A percentile compares a stretch with the other conserved stretches of the same genome.
phyloP scores from a whole-genome alignment of 2,329 filamentous ascomycete genomes.

The Tympanopsis confertula region DNA sequence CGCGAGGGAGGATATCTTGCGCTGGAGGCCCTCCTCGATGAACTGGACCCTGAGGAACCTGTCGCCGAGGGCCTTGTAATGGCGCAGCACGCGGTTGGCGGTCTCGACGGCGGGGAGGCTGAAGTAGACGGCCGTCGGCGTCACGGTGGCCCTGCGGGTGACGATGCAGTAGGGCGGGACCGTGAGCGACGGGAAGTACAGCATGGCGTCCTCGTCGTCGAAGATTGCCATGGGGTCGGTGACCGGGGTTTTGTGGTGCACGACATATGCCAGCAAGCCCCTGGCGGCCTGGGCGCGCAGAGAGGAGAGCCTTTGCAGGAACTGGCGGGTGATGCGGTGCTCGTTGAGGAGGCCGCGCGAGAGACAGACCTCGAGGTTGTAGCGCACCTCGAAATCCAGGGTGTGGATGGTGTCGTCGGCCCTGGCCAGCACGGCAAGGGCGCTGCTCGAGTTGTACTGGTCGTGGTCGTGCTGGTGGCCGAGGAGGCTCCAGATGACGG shows the following conservation, averaged over 20 bases:
- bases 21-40: constrained; percentile 61
- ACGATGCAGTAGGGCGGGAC: constrained; percentile 65
- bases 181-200: constrained; percentile 31
- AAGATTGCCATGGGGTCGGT: constrained; percentile 68
- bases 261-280: constrained; percentile 35
- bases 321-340: constrained; percentile 56
- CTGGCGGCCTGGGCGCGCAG: constrained; percentile 27
- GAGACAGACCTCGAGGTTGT: constrained; percentile 89
- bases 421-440: constrained; percentile 16
- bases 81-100: constrained; percentile 75
- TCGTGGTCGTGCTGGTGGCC: constrained; percentile 10
- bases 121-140: constrained; percentile 72
- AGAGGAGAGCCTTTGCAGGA: constrained; percentile 47
- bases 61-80: constrained; percentile 57
- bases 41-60: constrained; percentile 85
- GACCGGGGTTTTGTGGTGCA: constrained; percentile 47
- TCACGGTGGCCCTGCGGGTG: constrained; percentile 67
- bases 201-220: constrained; percentile 32
- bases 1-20: constrained; percentile 43
- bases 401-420: constrained; percentile 21
- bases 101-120: constrained; percentile 70
- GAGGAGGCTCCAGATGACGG: constrained; percentile 25
- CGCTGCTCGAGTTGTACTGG: constrained; percentile 8
- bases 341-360: constrained; percentile 69
- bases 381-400: constrained; percentile 64